Percentiles rank a stretch among this genome's conserved stretches.
Evolutionary conservation across 306 rosid genomes (phyloP).

Genomic region (Cicer judaicum): DNA sequence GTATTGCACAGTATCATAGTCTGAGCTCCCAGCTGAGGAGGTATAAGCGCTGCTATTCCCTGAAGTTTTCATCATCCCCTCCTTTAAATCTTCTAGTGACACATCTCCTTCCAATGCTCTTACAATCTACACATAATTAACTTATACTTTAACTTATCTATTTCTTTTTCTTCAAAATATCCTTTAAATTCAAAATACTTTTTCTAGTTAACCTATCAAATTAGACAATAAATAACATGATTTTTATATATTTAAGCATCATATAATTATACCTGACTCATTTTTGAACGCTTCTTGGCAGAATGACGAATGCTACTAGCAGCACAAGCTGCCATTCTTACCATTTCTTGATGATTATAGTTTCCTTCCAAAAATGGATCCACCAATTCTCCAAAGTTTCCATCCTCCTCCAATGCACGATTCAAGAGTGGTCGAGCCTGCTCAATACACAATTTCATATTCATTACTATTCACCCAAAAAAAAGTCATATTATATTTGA

Average conservation of each 20-base stretch:
- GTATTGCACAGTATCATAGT: slow-evolving; percentile 61
- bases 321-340: slow-evolving; percentile 74
- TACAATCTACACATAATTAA: slow-evolving; percentile 56
- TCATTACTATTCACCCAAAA: too few species aligned
- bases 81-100: slow-evolving; percentile 69
- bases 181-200: too few species aligned
- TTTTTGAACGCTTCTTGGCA: slow-evolving; percentile 69
- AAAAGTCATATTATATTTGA: slow-evolving; percentile 6
- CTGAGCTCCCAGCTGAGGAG: slow-evolving; percentile 54
- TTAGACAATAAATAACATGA: background rate
- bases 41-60: slow-evolving; percentile 37
- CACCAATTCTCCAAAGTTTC: slow-evolving; percentile 53
- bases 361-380: slow-evolving; percentile 64
- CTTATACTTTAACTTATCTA: background rate
- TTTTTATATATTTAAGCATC: background rate
- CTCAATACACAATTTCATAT: background rate
- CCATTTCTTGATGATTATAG: slow-evolving; percentile 65
- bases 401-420: slow-evolving; percentile 53
- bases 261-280: slow-evolving; percentile 73
- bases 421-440: slow-evolving; percentile 82
- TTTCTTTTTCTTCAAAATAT: background rate
- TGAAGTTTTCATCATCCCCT: slow-evolving; percentile 47
- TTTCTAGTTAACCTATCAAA: too few species aligned
- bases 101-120: slow-evolving; percentile 77
- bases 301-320: slow-evolving; percentile 88